These are phyloP conservation scores for Leishmania tropica DNA, from an alignment of 208 protist species.

Conservation along the genomic window DNA sequence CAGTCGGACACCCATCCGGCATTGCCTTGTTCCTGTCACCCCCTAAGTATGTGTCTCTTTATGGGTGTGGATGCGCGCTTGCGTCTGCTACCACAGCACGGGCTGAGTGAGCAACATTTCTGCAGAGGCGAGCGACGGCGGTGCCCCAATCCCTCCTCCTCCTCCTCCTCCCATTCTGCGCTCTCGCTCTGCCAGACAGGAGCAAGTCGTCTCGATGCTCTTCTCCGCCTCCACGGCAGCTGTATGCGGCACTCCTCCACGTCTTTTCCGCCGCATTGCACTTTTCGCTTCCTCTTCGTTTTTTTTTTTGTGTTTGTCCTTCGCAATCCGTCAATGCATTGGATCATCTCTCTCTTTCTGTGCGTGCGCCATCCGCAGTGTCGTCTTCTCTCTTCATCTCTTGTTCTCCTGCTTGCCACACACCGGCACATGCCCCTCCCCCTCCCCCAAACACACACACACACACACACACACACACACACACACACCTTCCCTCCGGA, in stretches of 20 bases:
- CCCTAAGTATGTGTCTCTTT: neutral
- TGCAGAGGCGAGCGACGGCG: neutral
- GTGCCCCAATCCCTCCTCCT: neutral
- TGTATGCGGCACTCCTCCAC: neutral
- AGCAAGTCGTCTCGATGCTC: neutral
- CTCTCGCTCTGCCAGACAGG: neutral
- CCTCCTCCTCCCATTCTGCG: neutral
- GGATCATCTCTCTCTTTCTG: neutral
- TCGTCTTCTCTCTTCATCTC: neutral
- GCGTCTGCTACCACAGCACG: neutral
- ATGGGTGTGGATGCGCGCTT: neutral
- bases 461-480: neutral
- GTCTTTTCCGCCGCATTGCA: neutral
- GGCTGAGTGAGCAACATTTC: neutral
- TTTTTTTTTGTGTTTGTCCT: neutral
- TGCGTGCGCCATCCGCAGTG: neutral
- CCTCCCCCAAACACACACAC: no score
- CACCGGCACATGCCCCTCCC: neutral
- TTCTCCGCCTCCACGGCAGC: neutral
- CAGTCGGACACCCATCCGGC: neutral
- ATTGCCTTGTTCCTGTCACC: neutral
- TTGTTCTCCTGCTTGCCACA: neutral
- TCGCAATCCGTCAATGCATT: no score
- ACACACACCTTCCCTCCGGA: neutral
- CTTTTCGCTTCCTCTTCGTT: neutral